Base-by-base conservation (phyloP, 2,329 filamentous ascomycete species). In the Sodiomyces alkalinus region DNA sequence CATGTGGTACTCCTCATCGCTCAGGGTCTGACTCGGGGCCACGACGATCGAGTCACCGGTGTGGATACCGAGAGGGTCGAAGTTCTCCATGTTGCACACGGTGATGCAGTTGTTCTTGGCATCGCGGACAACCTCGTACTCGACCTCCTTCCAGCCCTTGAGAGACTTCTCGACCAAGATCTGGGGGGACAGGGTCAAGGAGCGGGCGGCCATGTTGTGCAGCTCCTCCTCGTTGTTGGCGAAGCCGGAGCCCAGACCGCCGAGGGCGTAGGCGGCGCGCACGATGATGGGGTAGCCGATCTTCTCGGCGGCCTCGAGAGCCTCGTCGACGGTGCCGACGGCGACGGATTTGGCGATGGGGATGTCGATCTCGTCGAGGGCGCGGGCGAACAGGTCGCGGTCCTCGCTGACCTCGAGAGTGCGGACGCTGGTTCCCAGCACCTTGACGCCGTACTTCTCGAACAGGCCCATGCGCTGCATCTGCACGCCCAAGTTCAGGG, bases 1-100 rank as follows among this genome's bases (percentile, higher is more conserved):
- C 90, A 98, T 96, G 64, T 98, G 86, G 55, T 96, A 98, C 57
- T 98, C 90, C 63, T 96, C 90, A 45, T 98, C 90, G 47, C 81
- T 92, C 47, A 98, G 65, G 15, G 90, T 98, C 61, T 98, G 90
- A 59, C 80, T 90, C 27, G 90, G 90, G 22, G 90, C 90, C 35
- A 96, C 87, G 38, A 98, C 90, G 45, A 98, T 98, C 45, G 86
- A 94, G 64, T 98, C 90, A 60, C 90, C 90, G 26, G 90, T 98
- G 58, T 98, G 90, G 31, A 93, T 92, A 47, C 90, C 90, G 20
- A 98, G 73, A 39, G 90, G 90, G 49, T 96, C 90, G 46, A 96
- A 96, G 68, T 96, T 96, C 57, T 92, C 83, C 36, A 38, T 38
- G 36, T 38, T 38, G 29, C 36, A 38, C 20, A 38, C 36, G 22